Conservation (phyloP, 2,329 filamentous ascomycete species). For the Diaporthe sp. region DNA sequence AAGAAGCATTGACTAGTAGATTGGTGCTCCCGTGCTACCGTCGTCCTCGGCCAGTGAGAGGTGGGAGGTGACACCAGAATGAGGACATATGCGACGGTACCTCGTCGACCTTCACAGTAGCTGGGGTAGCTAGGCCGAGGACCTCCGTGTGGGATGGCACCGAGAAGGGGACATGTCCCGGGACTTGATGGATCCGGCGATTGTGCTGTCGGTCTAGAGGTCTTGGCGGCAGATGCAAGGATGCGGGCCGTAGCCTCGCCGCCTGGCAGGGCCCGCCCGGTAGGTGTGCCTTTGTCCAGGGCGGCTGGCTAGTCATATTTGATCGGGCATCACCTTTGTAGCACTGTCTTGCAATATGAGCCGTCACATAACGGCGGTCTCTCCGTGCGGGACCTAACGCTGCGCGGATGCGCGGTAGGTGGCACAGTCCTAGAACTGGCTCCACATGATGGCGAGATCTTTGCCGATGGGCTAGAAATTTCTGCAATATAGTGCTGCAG, state of each 20-base stretch:
- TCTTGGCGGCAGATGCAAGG: conserved; percentile 16
- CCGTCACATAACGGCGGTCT: conserved; percentile 7
- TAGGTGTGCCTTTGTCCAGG: conserved; percentile 11
- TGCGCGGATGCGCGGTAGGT: neutral
- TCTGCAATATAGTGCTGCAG: neutral
- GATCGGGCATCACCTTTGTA: neutral
- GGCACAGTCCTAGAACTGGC: neutral
- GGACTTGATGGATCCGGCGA: conserved; percentile 27
- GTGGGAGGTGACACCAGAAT: neutral
- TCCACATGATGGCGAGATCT: neutral
- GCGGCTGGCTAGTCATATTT: conserved; percentile 7
- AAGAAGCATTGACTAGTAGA: conserved; percentile 28
- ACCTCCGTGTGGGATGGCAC: conserved; percentile 8
- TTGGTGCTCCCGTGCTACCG: conserved; percentile 6
- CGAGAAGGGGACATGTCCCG: neutral
- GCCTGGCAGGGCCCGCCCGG: neutral
- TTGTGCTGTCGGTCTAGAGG: conserved; percentile 2
- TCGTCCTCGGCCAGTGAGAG: conserved; percentile 12
- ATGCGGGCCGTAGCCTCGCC: conserved; percentile 7
- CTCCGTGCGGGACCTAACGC: neutral
- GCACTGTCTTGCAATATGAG: neutral
- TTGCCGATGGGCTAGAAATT: neutral
- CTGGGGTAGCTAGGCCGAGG: neutral
- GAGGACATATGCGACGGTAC: conserved; percentile 4
- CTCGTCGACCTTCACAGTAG: neutral